These are phyloP conservation scores for Stachybotrys echinatus DNA, from an alignment of 2,329 filamentous ascomycete species.

Conservation along the genomic window DNA sequence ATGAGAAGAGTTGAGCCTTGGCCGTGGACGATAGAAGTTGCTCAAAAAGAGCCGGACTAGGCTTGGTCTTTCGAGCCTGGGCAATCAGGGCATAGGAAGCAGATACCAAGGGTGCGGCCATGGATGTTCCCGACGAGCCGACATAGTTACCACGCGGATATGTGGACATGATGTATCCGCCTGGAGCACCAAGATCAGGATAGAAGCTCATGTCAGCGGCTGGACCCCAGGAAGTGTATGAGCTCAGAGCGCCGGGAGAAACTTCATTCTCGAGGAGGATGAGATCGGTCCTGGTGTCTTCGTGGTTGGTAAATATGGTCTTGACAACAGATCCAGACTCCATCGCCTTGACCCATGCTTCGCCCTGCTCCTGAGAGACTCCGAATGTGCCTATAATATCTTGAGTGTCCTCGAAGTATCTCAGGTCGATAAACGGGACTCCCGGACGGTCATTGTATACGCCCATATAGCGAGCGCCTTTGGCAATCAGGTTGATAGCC, in stretches of 20 bases:
- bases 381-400: not conserved
- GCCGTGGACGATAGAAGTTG: constrained; percentile 37
- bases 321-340: constrained; percentile 29
- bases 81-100: constrained; percentile 16
- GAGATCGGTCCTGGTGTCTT: not conserved
- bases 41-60: constrained; percentile 28
- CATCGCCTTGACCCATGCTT: constrained; percentile 31
- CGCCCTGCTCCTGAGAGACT: constrained; percentile 16
- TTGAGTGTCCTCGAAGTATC: not conserved
- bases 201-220: constrained; percentile 10
- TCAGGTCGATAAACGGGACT: not conserved
- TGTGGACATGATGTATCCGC: constrained; percentile 13
- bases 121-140: constrained; percentile 10
- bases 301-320: constrained; percentile 3
- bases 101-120: constrained; percentile 10
- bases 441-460: constrained; percentile 40
- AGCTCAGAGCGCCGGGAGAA: constrained; percentile 4
- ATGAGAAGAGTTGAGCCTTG: constrained; percentile 33
- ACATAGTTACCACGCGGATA: constrained; percentile 7
- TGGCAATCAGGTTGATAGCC: constrained; percentile 31
- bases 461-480: constrained; percentile 49
- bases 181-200: constrained; percentile 12
- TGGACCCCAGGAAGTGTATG: constrained; percentile 10
- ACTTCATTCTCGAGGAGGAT: not conserved
- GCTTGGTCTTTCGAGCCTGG: constrained; percentile 36